Evolutionary conservation across 768 basidiomycete species (phyloP).

Genomic region (Gautieria morchelliformis): DNA sequence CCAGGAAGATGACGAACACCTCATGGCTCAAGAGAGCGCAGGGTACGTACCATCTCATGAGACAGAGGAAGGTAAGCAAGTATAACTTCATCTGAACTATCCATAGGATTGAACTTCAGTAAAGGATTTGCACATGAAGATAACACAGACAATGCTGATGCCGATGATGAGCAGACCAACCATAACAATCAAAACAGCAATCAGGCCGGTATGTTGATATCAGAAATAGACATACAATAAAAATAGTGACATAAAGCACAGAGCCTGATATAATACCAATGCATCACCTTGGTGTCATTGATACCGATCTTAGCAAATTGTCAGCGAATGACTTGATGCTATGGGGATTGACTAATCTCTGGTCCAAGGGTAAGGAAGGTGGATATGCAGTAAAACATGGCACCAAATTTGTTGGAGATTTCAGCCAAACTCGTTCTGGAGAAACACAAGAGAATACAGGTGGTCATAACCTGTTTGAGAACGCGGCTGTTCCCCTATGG

Average conservation of each 20-base stretch:
- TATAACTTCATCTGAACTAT: neutral
- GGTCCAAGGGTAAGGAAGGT: conserved; percentile 12
- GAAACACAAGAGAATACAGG: no score
- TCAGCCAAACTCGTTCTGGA: conserved; percentile 14
- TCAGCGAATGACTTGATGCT: conserved; percentile 16
- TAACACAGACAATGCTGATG: no score
- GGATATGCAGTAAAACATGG: conserved; percentile 19
- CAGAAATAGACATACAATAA: no score
- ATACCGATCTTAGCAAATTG: conserved; percentile 20
- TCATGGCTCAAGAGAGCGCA: conserved; percentile 19
- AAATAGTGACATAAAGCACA: no score
- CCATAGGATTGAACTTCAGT: neutral
- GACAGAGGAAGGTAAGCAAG: neutral
- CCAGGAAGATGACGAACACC: conserved; percentile 11
- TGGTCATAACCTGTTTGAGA: neutral
- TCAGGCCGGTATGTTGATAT: no score
- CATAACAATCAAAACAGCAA: no score
- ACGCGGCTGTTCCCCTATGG: conserved; percentile 27
- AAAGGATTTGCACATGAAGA: conserved; percentile 4
- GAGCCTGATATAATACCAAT: conserved; percentile 21
- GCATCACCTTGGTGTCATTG: conserved; percentile 16
- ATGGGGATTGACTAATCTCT: conserved; percentile 21
- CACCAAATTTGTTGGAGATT: conserved; percentile 16
- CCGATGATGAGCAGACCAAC: no score
- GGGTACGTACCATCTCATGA: conserved; percentile 22